Base-by-base conservation (phyloP, 805 yeast genomes). In the Candida boleticola region DNA sequence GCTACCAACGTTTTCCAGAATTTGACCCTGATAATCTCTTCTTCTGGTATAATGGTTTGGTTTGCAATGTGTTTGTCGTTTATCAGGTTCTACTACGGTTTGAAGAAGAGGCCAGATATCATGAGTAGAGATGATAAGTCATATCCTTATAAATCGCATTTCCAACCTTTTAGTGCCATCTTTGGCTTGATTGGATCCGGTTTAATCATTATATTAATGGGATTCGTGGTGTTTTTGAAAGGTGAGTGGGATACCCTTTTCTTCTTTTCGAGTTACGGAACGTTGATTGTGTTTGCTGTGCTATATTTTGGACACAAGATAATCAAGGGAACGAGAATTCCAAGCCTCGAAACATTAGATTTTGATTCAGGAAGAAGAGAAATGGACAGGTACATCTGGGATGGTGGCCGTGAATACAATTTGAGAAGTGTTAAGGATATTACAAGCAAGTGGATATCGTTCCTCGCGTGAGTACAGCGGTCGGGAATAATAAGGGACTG, bases 331-430 rank as follows among this genome's bases (percentile, higher is more conserved):
- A 81, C 90, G 1, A 75, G 79, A 48, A 66, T 83, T 9, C 85
- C 80, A 40, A 74, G 86, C 38, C 63, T 86, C 36, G 90, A 85
- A 50, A 83, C 85, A 36, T 58, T 88, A 45, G 95, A 89, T 59
- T 74, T 85, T 57, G 96, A 89, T 59, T 76, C 88, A 0, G 96
- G 96, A 2, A 69, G 96, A 52, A 73, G 93, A 39, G 96, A 88
- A 57, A 79, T 83, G 64, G 96, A 89, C 61, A 68, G 89, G 37
- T 77, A 77, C 48, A 79, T 82, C 18, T 87, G 95, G 95, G 88
- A 83, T 50, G 93, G 87, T 44, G 87, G 85, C 20, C 56, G 61
- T 37, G 74, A 69, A 40, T 69, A 65, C 47, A 66, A 67, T 46
- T 50, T 53, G 20, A 53, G 59, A 27, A 65, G 55, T 36, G 22